Conservation (phyloP, 495 filamentous ascomycete species). For the Usnea hakonensis region DNA sequence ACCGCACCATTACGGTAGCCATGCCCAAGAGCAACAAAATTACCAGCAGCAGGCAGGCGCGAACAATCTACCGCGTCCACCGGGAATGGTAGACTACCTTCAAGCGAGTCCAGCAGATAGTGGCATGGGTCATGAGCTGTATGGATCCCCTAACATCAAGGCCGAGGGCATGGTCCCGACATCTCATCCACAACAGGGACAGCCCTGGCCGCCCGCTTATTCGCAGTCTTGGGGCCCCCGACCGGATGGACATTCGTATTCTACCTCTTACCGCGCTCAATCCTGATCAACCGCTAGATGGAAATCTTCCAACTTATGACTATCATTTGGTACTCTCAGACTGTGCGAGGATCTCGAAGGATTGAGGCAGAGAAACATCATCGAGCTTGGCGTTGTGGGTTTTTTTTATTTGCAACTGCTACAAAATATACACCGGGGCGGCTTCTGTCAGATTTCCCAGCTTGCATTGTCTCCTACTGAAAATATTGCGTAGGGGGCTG, state of each 20-base stretch:
- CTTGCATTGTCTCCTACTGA: not conserved
- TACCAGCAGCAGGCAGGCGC: conserved; percentile 3
- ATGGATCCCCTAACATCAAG: conserved; percentile 11
- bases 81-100: conserved; percentile 12
- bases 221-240: conserved; percentile 10
- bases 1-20: conserved; percentile 8
- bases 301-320: too few species aligned
- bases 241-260: not conserved
- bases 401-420: not conserved
- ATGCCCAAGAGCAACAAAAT: conserved; percentile 11
- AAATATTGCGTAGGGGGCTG: not conserved
- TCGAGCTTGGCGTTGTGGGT: not conserved
- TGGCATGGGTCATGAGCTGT: conserved; percentile 10
- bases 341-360: not conserved
- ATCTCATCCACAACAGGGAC: conserved; percentile 10
- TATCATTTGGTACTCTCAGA: not conserved
- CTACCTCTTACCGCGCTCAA: conserved; percentile 9
- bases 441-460: conserved; percentile 3
- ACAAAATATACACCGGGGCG: conserved; percentile 4
- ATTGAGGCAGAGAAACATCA: not conserved
- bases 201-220: not conserved
- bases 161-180: conserved; percentile 7
- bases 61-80: conserved; percentile 10
- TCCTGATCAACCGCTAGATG: not conserved
- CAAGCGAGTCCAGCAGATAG: not conserved